Base-by-base conservation (phyloP, 371 early-diverging fungal species). In the Spiromyces aspiralis region DNA sequence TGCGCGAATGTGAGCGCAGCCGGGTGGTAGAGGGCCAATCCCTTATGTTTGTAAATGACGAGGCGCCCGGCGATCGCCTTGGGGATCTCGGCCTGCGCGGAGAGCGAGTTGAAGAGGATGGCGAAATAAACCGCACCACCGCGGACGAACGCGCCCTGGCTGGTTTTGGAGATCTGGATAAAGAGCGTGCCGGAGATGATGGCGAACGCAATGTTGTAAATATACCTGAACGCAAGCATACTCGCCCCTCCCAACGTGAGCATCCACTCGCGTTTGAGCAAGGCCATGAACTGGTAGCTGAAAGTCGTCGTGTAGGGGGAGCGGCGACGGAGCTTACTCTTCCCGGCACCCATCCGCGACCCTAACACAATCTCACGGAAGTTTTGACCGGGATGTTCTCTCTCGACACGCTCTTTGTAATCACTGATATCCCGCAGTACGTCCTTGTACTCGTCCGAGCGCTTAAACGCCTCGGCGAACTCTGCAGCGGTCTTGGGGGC, bases 141-240 rank as follows among this genome's bases (percentile, higher is more conserved):
- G 25, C 87, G 77, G 1, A 78, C 73, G 57, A 81, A 80, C 43
- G 79, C 75, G 28, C 84, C 83, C 21, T 59, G 54, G 3, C 71
- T 66, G 47, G 59, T 60, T 0, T 48, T 48, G 1, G 80, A 77
- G 42, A 82, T 55, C 46, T 65, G 55, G 49, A 72, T 76, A 60
- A 81, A 84, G 43, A 78, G 73, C 3, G 80, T 78, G 10, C 81
- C 83, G 48, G 77, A 74, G 45, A 84, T 76, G n/a, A 80, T 56
- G 35, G 78, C 77, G 71, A 65, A 62, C 2, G 47, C 45, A 1
- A 47, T 26, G 54, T 55, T 65, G 59, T 65, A 65, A 16, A 55
- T 23, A 12, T 58, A 6, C 35, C 48, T 73, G 52, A 78, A 77
- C 20, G 74, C 49, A n/a, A 81, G 56, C 4, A 69, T 66, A 20